These are phyloP conservation scores for Protomyces inundatus DNA, from an alignment of 1,139 yeast genomes.

Conservation along the genomic window DNA sequence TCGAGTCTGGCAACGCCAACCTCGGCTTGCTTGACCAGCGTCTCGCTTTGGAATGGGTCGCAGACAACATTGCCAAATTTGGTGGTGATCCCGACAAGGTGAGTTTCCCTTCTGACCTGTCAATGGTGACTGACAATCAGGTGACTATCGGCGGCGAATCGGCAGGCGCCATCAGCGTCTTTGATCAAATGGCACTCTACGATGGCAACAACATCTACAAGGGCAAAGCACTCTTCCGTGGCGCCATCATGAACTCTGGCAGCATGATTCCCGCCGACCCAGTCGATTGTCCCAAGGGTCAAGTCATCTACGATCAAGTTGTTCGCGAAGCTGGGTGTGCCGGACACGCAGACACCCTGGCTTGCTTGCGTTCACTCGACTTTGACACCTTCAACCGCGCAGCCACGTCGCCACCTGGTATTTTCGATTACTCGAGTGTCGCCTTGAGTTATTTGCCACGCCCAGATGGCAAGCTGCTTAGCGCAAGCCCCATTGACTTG, in stretches of 20 bases:
- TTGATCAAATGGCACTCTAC: constrained; percentile 4
- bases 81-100: constrained; percentile 41
- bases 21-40: constrained; percentile 40
- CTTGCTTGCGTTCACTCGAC: background rate
- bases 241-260: constrained; percentile 5
- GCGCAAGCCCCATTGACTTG: background rate
- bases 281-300: background rate
- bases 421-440: background rate
- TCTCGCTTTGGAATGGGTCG: constrained; percentile 41
- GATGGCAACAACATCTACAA: constrained; percentile 4
- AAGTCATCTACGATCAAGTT: background rate
- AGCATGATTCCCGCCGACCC: constrained; percentile 1
- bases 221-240: constrained; percentile 4
- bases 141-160: constrained; percentile 6
- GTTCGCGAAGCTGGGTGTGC: constrained; percentile 1
- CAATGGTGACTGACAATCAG: too few relatives aligned
- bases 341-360: background rate
- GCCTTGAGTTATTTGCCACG: background rate
- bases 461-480: background rate
- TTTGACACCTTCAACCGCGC: background rate
- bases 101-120: too few relatives aligned
- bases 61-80: constrained; percentile 38
- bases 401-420: background rate
- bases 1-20: constrained; percentile 31
- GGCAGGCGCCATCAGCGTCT: constrained; percentile 9